A percentile compares a stretch with the other conserved stretches of the same genome.
phyloP scores from a whole-genome alignment of 2,329 filamentous ascomycete species.

The Pseudogymnoascus sp. region DNA sequence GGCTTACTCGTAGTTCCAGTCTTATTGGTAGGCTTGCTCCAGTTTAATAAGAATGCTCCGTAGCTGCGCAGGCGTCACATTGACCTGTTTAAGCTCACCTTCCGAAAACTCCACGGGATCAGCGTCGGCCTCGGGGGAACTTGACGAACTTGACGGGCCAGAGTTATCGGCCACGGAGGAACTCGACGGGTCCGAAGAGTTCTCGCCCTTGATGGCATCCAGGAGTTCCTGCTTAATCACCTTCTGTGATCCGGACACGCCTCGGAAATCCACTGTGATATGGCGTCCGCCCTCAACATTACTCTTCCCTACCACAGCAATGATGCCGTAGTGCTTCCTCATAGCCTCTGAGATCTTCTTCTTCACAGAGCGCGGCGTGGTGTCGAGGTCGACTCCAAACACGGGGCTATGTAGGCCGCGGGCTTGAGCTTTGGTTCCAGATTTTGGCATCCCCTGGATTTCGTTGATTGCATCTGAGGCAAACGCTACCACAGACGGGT shows the following conservation, averaged over 20 bases:
- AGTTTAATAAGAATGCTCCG: constrained; percentile 14
- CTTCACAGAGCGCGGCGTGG: constrained; percentile 51
- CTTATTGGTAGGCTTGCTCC: constrained; percentile 10
- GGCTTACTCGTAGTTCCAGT: not conserved
- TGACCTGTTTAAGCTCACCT: constrained; percentile 16
- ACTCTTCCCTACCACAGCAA: constrained; percentile 63
- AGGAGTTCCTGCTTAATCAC: constrained; percentile 3
- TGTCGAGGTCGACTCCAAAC: constrained; percentile 64
- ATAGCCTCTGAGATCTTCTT: constrained; percentile 70
- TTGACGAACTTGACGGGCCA: not conserved
- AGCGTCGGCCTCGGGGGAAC: not conserved
- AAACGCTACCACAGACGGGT: constrained; percentile 25
- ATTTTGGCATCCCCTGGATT: constrained; percentile 13
- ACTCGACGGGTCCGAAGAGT: not conserved
- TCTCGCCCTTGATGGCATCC: not conserved
- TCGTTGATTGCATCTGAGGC: constrained; percentile 14
- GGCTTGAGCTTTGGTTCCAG: constrained; percentile 23
- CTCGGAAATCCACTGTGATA: constrained; percentile 43
- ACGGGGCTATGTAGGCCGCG: constrained; percentile 48
- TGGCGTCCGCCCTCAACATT: constrained; percentile 49
- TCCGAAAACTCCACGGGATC: not conserved
- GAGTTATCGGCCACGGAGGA: no score
- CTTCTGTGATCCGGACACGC: constrained; percentile 24
- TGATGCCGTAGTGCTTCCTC: constrained; percentile 62
- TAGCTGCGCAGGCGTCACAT: constrained; percentile 14